Evolutionary conservation across 352 stramenopile species (phyloP), one percentile per base, ranked within the genome.

Genomic region (Phytophthora europaea): DNA sequence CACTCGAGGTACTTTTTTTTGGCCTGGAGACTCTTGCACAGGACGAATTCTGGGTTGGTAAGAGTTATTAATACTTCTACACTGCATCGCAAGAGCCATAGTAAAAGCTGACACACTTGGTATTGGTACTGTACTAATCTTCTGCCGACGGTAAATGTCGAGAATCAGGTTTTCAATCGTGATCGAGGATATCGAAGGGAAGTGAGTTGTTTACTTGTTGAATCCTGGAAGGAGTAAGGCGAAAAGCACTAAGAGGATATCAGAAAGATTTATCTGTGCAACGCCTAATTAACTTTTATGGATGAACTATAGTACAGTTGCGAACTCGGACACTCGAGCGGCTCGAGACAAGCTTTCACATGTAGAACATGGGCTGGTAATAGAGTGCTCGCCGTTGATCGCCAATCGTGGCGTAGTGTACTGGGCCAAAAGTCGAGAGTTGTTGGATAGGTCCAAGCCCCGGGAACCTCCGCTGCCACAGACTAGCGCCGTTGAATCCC

Each of bases 401-500:
- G 3, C 31, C 47, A 28, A 71, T 60, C 5, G 55, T 38, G 7
- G 38, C 53, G 23, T 51, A 65, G 20, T 70, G 50, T 38, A 63
- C 36, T 5, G 70, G 60, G 5, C n/a, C 10, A 18, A 55, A 61
- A 18, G 18, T 61, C 13, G 26, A 7, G 6, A 60, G 4, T 45
- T 61, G 58, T 5, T 40, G 57, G 9, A 61, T 65, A 13, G 63
- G 22, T 31, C 28, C 12, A 66, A 63, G 47, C 3, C 38, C 53
- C 0, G 66, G 61, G 18, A 77, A 71, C 10, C 66, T 71, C 13
- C 64, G 65, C 47, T 81, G 70, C 79, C 81, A 88, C 34, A 85
- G 59, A 58, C 65, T 84, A 20, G 63, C 28, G 33, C 48, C 70
- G 38, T 69, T 60, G 47, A 73, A 77, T 0, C 65, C 70, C 70